Percentiles rank a stretch among this genome's conserved stretches.
These are phyloP conservation scores for Acidomyces sp. DNA, from an alignment of 495 filamentous ascomycete species.

Conservation along the genomic window DNA sequence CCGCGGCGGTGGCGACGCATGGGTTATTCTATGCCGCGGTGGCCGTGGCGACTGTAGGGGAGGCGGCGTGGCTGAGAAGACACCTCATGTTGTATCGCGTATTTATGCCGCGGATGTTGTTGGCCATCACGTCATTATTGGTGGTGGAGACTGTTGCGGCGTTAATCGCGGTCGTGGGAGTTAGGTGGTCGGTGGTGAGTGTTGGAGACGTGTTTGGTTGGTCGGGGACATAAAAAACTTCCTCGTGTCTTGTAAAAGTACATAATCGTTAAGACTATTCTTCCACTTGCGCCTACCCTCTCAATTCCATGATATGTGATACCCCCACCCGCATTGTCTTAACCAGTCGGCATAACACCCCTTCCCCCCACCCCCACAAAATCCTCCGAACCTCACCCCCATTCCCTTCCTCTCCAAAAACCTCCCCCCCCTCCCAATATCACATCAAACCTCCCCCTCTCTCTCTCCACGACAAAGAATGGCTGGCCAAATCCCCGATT, in stretches of 20 bases:
- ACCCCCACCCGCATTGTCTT: too few species aligned
- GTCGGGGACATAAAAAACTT: constrained; percentile 16
- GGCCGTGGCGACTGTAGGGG: constrained; percentile 69
- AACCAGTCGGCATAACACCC: too few species aligned
- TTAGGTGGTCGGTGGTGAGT: constrained; percentile 59
- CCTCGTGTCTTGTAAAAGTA: too few species aligned
- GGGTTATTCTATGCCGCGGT: constrained; percentile 70
- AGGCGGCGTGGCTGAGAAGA: constrained; percentile 71
- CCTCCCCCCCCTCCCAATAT: background rate
- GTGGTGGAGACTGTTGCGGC: constrained; percentile 65
- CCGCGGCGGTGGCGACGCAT: constrained; percentile 56
- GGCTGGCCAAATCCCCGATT: constrained; percentile 45
- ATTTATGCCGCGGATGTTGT: constrained; percentile 82
- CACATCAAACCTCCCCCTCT: constrained; percentile 1
- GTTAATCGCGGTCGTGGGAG: constrained; percentile 52
- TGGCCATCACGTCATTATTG: constrained; percentile 56
- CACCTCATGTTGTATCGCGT: constrained; percentile 98
- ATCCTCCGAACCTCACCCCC: constrained; percentile 1
- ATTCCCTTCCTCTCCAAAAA: background rate
- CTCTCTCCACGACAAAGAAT: too few species aligned
- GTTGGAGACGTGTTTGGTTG: constrained; percentile 86
- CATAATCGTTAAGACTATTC: too few species aligned
- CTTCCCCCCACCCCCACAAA: too few species aligned
- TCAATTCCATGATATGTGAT: too few species aligned
- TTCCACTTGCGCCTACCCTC: too few species aligned